These are phyloP conservation scores for Zelonia costaricensis DNA, from an alignment of 208 protist species.

Conservation along the genomic window DNA sequence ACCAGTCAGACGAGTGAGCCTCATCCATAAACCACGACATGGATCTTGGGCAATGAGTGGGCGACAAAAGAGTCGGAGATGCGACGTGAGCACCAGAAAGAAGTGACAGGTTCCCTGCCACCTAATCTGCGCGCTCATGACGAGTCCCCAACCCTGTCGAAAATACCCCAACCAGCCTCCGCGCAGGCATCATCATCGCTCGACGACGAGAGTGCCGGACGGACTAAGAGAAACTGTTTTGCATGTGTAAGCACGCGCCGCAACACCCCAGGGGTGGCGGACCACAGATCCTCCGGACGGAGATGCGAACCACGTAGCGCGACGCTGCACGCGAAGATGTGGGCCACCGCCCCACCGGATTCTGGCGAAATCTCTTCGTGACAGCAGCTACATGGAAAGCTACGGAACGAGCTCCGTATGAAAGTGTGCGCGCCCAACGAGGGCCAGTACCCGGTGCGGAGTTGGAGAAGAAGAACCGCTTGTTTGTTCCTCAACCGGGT, in stretches of 20 bases:
- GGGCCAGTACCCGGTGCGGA: neutral
- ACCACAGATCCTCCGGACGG: neutral
- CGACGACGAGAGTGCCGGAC: neutral
- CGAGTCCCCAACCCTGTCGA: neutral
- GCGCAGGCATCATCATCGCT: neutral
- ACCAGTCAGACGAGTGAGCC: neutral
- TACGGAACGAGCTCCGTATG: neutral
- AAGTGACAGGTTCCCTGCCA: neutral
- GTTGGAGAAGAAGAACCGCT: slow-evolving; percentile 1
- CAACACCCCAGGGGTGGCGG: neutral
- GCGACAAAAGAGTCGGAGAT: neutral
- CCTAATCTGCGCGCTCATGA: neutral
- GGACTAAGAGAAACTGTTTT: neutral
- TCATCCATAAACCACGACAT: neutral
- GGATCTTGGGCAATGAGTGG: neutral
- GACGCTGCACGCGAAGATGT: neutral
- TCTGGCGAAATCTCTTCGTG: neutral
- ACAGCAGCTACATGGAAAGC: neutral
- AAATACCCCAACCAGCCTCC: neutral
- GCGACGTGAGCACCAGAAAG: neutral
- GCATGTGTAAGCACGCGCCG: neutral
- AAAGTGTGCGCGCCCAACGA: slow-evolving; percentile 2
- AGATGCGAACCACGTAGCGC: neutral
- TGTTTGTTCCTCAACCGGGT: slow-evolving; percentile 2
- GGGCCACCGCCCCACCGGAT: neutral